Base-by-base conservation (phyloP, 1,139 yeast species). In the Suzukiozyma palmioleophila region DNA sequence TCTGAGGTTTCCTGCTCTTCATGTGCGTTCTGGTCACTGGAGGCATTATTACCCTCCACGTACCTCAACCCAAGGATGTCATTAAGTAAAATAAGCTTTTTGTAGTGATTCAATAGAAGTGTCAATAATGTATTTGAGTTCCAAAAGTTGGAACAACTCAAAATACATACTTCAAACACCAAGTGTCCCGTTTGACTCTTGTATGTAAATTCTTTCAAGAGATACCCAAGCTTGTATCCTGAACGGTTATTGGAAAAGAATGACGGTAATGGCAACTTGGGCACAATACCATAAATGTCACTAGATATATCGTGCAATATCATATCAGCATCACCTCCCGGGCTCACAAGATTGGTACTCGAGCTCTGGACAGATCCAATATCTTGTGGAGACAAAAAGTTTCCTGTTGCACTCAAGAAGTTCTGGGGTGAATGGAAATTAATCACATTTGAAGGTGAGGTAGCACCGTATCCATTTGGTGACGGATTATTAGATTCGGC, bases 211-310 rank as follows among this genome's bases (percentile, higher is more conserved):
- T 53, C 56, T 45, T 77, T 81, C 16, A 84, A 52, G 33, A 87
- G 62, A 42, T 81, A 84, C 0, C 95, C 96, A 1, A 85, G 77
- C 47, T 79, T 79, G 58, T 83, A 75, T 1, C 89, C 84, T 38
- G 82, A 64, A 38, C 89, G 64, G n/a, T 81, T 79, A 7, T 85
- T 84, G 11, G 86, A 81, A 49, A 80, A 82, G 31, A 83, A 74
- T 5, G 85, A 63, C 0, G 89, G 86, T 27, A 81, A 71, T 0
- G 88, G 74, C 9, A 73, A 65, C 27, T 71, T 73, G 5, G 87
- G 78, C 2, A 87, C 64, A 1, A 84, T 56, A 0, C 89, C 95
- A 48, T 76, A 75, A 0, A 84, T 66, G 35, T 78, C 82, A 35
- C 79, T 69, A n/a, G 67, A 59, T 3, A 76, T 61, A 47, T 81